Base-by-base conservation (phyloP, 805 yeast genomes). In the Monosporozyma siamensis region DNA sequence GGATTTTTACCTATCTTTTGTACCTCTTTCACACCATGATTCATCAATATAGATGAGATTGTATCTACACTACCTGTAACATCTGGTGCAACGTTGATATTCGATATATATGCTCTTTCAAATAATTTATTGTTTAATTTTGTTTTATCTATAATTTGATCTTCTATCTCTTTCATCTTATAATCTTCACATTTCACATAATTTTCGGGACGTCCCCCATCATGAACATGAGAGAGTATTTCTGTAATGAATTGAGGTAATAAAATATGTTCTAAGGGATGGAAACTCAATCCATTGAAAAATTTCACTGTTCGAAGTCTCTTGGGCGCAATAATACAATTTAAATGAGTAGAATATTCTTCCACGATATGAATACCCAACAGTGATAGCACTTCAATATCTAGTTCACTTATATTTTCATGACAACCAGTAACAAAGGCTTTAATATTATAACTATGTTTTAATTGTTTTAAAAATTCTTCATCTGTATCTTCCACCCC, bases 291-390 rank as follows among this genome's bases (percentile, higher is more conserved):
- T 17, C 88, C 77, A 34, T 74, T 72, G 42, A 90, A 68, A 54
- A 90, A 89, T 63, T 90, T 92, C 44, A 83, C 95, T 0, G 97
- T 90, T 49, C 97, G 69, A 52, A 83, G 57, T n/a, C 82, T 70
- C 46, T 77, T 77, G 1, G 97, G 95, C 0, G 97, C 89, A 9
- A 89, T 75, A 9, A 83, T 63, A 0, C 75, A 61, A 52, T 77
- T 74, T 35, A 70, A 59, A 38, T 67, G 34, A 5, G 9, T 12
- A 6, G 32, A 34, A 12, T 22, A 7, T n/a, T 47, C 47, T 9
- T 55, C 50, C 1, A 66, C 55, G 6, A 83, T 63, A 21, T 63
- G 62, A 24, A 89, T 72, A 0, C 95, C 95, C 9, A 77, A 53
- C n/a, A 61, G 61, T 14, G 62, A 55, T 29, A 84, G 55, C 1